A percentile compares a stretch with the other conserved stretches of the same genome.
phyloP scores from a whole-genome alignment of 225 moss, liverwort and hornwort genomes.

The Thuidium tamariscinum region DNA sequence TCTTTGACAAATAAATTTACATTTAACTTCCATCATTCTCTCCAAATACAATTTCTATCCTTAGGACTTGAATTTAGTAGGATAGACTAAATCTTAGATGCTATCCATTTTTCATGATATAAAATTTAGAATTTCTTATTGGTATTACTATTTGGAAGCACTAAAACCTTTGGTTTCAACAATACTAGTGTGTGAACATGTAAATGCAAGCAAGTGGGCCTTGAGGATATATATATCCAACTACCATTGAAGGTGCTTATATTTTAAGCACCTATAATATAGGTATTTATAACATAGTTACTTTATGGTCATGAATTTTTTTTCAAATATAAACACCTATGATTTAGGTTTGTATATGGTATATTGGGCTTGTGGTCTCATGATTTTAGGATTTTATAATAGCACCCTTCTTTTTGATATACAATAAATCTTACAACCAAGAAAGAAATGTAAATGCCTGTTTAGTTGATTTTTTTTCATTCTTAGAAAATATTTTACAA shows the following conservation, averaged over 20 bases:
- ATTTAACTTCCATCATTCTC: background rate
- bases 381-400: accelerated
- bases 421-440: background rate
- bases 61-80: background rate
- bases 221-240: background rate
- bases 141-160: no score
- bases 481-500: background rate
- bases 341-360: accelerated
- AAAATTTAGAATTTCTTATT: no score
- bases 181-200: background rate
- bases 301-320: no score
- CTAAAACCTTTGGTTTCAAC: accelerated
- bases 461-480: accelerated
- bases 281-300: background rate
- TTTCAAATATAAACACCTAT: background rate
- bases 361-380: accelerated
- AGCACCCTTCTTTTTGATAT: accelerated
- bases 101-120: no score
- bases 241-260: accelerated
- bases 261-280: no score
- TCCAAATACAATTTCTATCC: background rate
- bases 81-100: background rate
- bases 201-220: background rate
- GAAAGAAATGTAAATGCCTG: accelerated
- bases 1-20: background rate